Base-by-base conservation (phyloP, 1,284 basidiomycete genomes). In the Wallemia hederae region DNA sequence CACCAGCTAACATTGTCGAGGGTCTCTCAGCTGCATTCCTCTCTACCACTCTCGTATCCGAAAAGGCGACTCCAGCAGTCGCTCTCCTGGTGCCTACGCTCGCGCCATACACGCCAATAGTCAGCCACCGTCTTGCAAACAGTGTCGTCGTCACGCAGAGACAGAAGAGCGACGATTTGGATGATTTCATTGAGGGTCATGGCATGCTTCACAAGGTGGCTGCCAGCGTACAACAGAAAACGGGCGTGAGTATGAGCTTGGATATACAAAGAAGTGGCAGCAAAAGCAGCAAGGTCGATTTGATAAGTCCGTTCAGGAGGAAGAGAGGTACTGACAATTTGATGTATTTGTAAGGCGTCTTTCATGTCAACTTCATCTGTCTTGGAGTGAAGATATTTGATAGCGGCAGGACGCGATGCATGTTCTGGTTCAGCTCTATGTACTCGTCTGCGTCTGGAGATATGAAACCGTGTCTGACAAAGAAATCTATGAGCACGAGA, bases 401-500 rank as follows among this genome's bases (percentile, higher is more conserved):
- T 22, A 60, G n/a, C 7, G 56, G 56, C 15, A 58, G 56, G 14
- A 14, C 11, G 25, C 80, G 78, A 66, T 86, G 84, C 33, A 86
- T 66, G n/a, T 79, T 75, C 1, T 81, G 82, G 1, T 78, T 66
- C 55, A 89, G 80, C 66, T 83, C 78, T 69, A 81, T 71, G 65
- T 77, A 87, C 62, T 83, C 74, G 0, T 89, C 85, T 61, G 79
- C 80, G 60, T 86, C 84, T 0, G 83, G 77, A 0, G 82, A 86
- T 56, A 90, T 73, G 63, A 78, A 74, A 0, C 85, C 84, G 62
- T 80, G 78, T 5, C 84, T 77, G 59, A 91, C 77, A 69, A 91
- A 76, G 63, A 92, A 81, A 68, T 94, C 87, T 49, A 92, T 73
- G 55, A 92, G 71, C 14, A 86, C 88, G 83, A 60, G 19, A 24